Evolutionary conservation across 148 eudicot genomes (phyloP).

Genomic region (Rhododendron griersonianum): DNA sequence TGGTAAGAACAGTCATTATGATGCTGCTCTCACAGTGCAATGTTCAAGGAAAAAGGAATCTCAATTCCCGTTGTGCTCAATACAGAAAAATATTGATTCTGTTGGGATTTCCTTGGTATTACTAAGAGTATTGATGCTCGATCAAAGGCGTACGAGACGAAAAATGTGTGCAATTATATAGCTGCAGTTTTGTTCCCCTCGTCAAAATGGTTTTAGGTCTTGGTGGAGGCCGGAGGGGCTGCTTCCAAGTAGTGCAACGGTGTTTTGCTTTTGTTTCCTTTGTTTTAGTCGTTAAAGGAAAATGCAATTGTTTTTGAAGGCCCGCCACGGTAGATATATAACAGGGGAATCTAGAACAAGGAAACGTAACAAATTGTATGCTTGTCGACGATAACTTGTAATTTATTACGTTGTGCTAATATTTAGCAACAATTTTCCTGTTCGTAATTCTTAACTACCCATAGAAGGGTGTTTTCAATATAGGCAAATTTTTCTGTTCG

Average conservation of each 20-base stretch:
- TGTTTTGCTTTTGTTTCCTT: neutral
- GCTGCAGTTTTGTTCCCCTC: neutral
- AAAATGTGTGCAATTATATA: neutral
- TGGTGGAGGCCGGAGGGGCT: neutral
- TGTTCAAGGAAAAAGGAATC: neutral
- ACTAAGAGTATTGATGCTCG: neutral
- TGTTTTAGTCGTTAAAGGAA: neutral
- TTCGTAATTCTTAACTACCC: neutral
- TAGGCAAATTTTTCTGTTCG: no score
- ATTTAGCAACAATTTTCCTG: neutral
- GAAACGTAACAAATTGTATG: neutral
- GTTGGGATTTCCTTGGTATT: neutral
- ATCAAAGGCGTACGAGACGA: neutral
- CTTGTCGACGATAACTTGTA: neutral
- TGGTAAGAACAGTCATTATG: neutral
- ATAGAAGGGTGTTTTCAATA: neutral
- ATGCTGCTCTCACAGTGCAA: neutral
- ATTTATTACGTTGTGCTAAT: neutral
- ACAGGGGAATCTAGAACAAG: neutral
- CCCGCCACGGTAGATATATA: neutral
- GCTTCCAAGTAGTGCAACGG: neutral
- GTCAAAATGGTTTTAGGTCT: neutral
- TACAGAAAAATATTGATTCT: neutral
- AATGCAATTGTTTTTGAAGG: conserved; percentile 4
- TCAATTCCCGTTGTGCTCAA: neutral